These are phyloP conservation scores for Grosmannia serpens DNA, from an alignment of 2,329 filamentous ascomycete species.

Conservation along the genomic window DNA sequence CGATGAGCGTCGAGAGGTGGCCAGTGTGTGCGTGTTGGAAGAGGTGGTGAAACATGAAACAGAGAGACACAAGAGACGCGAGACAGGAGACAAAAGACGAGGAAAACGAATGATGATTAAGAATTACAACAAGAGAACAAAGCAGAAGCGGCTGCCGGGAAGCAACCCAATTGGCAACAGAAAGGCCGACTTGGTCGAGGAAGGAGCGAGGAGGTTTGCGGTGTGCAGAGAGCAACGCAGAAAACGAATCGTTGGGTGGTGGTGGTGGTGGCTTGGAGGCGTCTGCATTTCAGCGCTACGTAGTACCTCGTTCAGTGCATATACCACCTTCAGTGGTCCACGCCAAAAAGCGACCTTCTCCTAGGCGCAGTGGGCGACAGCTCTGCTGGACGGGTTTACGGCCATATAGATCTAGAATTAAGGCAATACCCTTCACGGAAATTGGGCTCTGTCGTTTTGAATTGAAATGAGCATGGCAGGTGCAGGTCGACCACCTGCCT, in stretches of 20 bases:
- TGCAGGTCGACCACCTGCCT: background rate
- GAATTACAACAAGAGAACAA: background rate
- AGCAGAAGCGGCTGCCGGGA: conserved; percentile 6
- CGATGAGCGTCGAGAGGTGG: background rate
- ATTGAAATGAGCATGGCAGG: background rate
- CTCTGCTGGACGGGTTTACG: background rate
- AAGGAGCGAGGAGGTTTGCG: conserved; percentile 6
- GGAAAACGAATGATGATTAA: background rate
- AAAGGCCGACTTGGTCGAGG: conserved; percentile 6
- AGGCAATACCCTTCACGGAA: background rate
- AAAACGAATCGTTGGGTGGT: background rate
- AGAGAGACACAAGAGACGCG: background rate
- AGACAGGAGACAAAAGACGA: background rate
- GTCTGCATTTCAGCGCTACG: background rate
- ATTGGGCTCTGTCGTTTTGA: background rate
- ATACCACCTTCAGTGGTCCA: background rate
- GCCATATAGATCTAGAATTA: background rate
- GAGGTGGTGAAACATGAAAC: background rate
- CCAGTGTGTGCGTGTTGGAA: background rate
- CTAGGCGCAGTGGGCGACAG: background rate
- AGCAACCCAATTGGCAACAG: conserved; percentile 11
- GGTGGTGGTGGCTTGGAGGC: background rate
- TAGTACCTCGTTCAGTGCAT: background rate
- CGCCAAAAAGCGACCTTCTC: background rate
- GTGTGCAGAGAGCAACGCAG: background rate